Conservation (phyloP, 768 basidiomycete species). For the Boletus sensibilis region DNA sequence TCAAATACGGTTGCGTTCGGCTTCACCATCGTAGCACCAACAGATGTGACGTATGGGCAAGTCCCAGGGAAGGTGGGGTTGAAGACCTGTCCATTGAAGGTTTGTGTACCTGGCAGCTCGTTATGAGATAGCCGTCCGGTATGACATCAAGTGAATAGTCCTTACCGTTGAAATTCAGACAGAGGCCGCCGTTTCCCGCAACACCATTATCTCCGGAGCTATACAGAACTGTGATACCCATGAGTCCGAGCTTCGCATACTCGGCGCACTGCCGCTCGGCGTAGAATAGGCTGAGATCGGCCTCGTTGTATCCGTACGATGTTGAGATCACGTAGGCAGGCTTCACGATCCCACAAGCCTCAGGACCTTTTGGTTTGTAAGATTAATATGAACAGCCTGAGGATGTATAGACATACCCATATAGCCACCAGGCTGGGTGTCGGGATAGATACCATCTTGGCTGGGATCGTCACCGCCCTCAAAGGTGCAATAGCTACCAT, state of each 20-base stretch:
- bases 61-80: constrained; percentile 51
- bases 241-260: constrained; percentile 44
- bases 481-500: constrained; percentile 38
- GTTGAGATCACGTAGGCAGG: constrained; percentile 44
- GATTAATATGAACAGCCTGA: not conserved
- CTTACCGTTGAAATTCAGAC: constrained; percentile 32
- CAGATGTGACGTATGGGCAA: constrained; percentile 51
- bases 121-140: not conserved
- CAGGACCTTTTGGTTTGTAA: constrained; percentile 13
- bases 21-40: constrained; percentile 48
- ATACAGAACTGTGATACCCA: constrained; percentile 38
- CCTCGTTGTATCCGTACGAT: constrained; percentile 43
- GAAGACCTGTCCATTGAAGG: constrained; percentile 48
- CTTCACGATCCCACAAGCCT: constrained; percentile 38
- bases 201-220: constrained; percentile 35
- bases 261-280: constrained; percentile 44
- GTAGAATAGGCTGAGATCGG: constrained; percentile 36
- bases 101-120: constrained; percentile 25
- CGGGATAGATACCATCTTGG: constrained; percentile 30
- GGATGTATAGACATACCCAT: constrained; percentile 12
- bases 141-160: not conserved
- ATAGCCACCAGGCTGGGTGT: constrained; percentile 17
- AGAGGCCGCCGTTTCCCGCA: constrained; percentile 28
- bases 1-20: constrained; percentile 32
- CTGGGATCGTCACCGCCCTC: constrained; percentile 36